Evolutionary conservation across 2,329 filamentous ascomycete species (phyloP), one percentile per base, ranked within the genome.

Genomic region (Xylariaceae sp.): DNA sequence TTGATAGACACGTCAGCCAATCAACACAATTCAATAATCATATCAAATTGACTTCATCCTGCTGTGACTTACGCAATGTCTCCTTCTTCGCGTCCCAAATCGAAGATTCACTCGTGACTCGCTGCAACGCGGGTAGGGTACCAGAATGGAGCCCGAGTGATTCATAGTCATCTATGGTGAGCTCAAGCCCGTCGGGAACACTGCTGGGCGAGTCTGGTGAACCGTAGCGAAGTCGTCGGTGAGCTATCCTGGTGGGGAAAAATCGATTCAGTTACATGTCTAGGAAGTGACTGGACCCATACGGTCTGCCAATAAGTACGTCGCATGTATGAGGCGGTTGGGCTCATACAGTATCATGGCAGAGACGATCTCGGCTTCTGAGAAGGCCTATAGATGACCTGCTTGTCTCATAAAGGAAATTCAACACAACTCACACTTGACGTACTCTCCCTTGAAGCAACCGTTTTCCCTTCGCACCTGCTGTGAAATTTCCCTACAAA

Each of bases 11-110:
- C 22, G 22, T 26, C 22, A 26, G 22, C 22, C 11, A 6, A 26
- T 11, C 22, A 40, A 16, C 17, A 3, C 17, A 31, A 37, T 55
- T 44, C 50, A 54, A 16, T 40, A 31, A 8, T 1, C 19, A 42
- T 24, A 8, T 35, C 9, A 31, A 16, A 24, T 17, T 7, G 19
- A 24, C 15, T 43, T 15, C 15, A 30, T 26, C 22, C 26, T 4
- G 24, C 7, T 12, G 3, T 15, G 29, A 52, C 57, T 55, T 44
- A 60, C 57, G 44, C 26, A 59, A 46, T 22, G 49, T 54, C 30
- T 60, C 55, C 42, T 42, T 52, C 28, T 52, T 52, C 34, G 52
- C 39, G 38, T 60, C 53, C 57, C 57, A 60, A 48, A 60, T 59
- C 4, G 48, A 52, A 22, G 52, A 57, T 38, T 60, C 57, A 24